Conservation (phyloP, 306 rosid genomes). For the Cucumis hystrix region DNA sequence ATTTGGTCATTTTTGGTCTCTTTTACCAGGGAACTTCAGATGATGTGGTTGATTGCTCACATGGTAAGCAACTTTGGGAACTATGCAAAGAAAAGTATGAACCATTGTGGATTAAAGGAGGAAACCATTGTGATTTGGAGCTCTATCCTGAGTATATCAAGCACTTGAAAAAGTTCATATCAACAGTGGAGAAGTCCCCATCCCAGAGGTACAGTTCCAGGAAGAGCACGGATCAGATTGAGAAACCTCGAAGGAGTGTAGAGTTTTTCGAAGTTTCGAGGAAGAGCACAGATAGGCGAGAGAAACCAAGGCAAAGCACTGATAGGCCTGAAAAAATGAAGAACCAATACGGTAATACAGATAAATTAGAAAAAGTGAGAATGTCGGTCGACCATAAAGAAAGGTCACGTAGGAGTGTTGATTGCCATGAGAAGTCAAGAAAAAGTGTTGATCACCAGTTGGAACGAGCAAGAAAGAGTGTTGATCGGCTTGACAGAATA, state of each 20-base stretch:
- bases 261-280: constrained; percentile 62
- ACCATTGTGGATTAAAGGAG: constrained; percentile 91
- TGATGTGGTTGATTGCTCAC: constrained; percentile 89
- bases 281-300: constrained; percentile 82
- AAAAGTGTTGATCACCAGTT: constrained; percentile 66
- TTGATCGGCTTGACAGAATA: constrained; percentile 76
- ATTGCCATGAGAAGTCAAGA: constrained; percentile 79
- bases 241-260: constrained; percentile 77
- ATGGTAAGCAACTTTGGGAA: constrained; percentile 93
- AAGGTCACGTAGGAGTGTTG: constrained; percentile 78
- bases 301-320: constrained; percentile 79
- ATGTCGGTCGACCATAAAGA: constrained; percentile 60
- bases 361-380: constrained; percentile 61
- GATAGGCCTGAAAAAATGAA: constrained; percentile 67
- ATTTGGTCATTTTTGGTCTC: background rate
- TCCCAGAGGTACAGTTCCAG: constrained; percentile 59
- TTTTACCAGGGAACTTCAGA: constrained; percentile 73
- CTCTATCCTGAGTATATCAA: constrained; percentile 72
- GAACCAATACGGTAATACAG: constrained; percentile 37
- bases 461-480: constrained; percentile 81
- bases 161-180: constrained; percentile 79
- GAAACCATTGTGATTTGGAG: constrained; percentile 85
- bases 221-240: constrained; percentile 70
- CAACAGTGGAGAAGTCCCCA: constrained; percentile 70
- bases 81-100: constrained; percentile 86